Conservation (phyloP, 805 yeast genomes). For the Wickerhamomyces silvicola region DNA sequence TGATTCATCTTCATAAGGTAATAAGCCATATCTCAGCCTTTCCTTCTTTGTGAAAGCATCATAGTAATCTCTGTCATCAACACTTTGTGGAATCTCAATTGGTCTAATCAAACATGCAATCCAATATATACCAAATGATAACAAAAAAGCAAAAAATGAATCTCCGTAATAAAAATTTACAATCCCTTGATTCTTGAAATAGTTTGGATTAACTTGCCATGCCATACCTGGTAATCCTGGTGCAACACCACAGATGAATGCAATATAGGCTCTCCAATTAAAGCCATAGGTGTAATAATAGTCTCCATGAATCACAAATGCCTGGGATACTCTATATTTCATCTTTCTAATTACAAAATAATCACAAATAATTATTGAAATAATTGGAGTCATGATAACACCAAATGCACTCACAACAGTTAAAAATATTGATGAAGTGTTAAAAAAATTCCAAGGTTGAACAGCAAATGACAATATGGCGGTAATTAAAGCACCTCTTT, state of each 20-base stretch:
- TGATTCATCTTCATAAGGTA: neutral
- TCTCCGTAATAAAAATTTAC: constrained; percentile 38
- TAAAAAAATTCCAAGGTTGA: constrained; percentile 33
- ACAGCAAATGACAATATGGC: constrained; percentile 27
- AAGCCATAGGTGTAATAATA: constrained; percentile 35
- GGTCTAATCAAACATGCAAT: constrained; percentile 31
- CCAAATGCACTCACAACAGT: constrained; percentile 30
- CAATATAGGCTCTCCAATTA: constrained; percentile 35
- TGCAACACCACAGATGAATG: constrained; percentile 34
- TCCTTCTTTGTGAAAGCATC: constrained; percentile 32
- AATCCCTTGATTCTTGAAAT: constrained; percentile 29
- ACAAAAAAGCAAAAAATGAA: constrained; percentile 34
- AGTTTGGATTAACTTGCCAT: constrained; percentile 27
- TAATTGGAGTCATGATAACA: constrained; percentile 29
- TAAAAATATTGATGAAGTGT: constrained; percentile 25
- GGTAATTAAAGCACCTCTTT: constrained; percentile 28
- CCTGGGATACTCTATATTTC: constrained; percentile 29
- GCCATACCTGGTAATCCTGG: constrained; percentile 47
- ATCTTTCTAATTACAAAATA: constrained; percentile 30
- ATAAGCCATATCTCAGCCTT: constrained; percentile 6
- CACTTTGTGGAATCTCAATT: constrained; percentile 24
- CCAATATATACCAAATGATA: constrained; percentile 33
- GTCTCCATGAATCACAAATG: constrained; percentile 23
- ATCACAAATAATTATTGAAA: constrained; percentile 32
- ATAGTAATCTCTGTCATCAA: constrained; percentile 36